Percentiles rank a stretch among this genome's conserved stretches.
These are phyloP conservation scores for Eutrema salsugineum DNA, from an alignment of 441 rosid species.

Conservation along the genomic window DNA sequence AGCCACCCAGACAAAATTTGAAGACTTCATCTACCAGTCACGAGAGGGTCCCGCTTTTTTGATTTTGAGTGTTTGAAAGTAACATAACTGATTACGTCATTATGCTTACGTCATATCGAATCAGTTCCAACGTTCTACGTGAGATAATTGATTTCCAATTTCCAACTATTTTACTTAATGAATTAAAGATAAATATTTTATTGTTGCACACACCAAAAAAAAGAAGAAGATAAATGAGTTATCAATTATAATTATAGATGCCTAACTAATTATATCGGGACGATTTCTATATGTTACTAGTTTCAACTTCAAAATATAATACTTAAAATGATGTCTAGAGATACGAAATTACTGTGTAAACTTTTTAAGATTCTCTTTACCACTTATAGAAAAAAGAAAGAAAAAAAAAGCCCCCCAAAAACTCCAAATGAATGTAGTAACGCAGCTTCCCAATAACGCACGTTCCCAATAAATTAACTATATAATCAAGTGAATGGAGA, in stretches of 20 bases:
- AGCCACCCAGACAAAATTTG: not conserved
- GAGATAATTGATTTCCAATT: not conserved
- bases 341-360: not conserved
- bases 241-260: not conserved
- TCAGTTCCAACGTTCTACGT: not conserved
- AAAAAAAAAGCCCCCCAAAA: not conserved
- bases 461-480: not conserved
- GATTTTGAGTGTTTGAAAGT: not conserved
- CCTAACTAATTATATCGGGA: no score
- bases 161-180: not conserved
- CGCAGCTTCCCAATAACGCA: not conserved
- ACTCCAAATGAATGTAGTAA: not conserved
- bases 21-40: not conserved
- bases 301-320: no score
- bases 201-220: no score
- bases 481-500: not conserved
- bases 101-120: slow-evolving; percentile 4
- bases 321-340: not conserved
- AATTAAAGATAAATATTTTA: not conserved
- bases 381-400: not conserved
- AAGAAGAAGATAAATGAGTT: not conserved
- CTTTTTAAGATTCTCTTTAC: not conserved
- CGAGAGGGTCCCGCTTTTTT: not conserved
- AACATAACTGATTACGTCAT: slow-evolving; percentile 18
- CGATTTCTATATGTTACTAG: no score